These are phyloP conservation scores for Macrophomina phaseolina DNA, from an alignment of 2,329 filamentous ascomycete species.

Conservation along the genomic window DNA sequence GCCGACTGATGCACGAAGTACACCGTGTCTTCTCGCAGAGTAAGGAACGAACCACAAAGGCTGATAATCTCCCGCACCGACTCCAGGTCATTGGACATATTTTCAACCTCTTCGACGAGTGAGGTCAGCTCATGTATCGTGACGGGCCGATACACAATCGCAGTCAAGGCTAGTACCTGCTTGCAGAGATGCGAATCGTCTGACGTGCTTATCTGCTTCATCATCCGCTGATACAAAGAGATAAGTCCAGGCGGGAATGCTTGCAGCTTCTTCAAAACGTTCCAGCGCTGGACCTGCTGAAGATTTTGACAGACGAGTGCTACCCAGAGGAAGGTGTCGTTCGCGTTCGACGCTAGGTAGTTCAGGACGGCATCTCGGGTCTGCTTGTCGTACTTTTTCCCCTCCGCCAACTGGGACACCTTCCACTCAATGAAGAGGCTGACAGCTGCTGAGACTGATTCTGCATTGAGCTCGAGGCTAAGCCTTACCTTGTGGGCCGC, in stretches of 20 bases:
- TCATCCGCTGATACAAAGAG: conserved; percentile 48
- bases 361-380: conserved; percentile 23
- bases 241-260: conserved; percentile 45
- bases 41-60: conserved; percentile 51
- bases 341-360: conserved; percentile 41
- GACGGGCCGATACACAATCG: not conserved
- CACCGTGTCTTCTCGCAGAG: conserved; percentile 37
- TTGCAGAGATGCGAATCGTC: not conserved
- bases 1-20: conserved; percentile 53
- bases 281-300: conserved; percentile 23
- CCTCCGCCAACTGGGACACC: conserved; percentile 37
- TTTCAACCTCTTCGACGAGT: not conserved
- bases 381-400: conserved; percentile 31
- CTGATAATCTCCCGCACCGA: conserved; percentile 41
- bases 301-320: conserved; percentile 48
- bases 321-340: conserved; percentile 54
- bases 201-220: conserved; percentile 31
- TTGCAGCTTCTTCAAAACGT: not conserved
- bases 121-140: not conserved
- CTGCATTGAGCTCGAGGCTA: conserved; percentile 44
- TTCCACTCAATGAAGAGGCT: conserved; percentile 46
- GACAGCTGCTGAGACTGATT: conserved; percentile 44
- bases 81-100: not conserved
- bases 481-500: conserved; percentile 33
- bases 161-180: not conserved